These are phyloP conservation scores for Naegleria gruberi DNA, from an alignment of 208 protist genomes.

Conservation along the genomic window DNA sequence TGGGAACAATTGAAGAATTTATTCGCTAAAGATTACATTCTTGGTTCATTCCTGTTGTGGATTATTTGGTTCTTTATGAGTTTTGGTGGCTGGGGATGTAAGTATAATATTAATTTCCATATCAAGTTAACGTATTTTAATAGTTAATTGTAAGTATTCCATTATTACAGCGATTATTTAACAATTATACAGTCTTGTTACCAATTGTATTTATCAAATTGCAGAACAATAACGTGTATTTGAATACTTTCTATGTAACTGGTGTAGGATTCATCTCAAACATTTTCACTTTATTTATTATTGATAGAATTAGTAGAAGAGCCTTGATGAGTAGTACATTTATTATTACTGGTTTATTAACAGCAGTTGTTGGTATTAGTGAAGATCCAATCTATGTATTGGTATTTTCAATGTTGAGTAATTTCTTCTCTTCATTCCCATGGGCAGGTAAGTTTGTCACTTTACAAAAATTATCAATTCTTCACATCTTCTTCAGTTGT, in stretches of 20 bases:
- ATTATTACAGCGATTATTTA: no score
- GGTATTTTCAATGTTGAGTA: neutral
- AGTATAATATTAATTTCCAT: no score
- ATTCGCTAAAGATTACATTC: neutral
- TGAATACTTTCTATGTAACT: neutral
- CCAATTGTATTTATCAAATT: constrained; percentile 4
- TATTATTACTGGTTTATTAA: neutral
- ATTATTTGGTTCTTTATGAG: neutral
- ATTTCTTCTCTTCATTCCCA: neutral
- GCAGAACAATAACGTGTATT: neutral
- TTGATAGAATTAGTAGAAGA: neutral
- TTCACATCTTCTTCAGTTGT: neutral
- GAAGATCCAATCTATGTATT: neutral
- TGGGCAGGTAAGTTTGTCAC: neutral
- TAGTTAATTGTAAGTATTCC: no score
- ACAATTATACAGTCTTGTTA: no score
- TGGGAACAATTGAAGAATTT: neutral
- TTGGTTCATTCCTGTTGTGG: neutral
- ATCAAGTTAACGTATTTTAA: no score
- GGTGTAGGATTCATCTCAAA: neutral
- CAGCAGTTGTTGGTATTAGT: neutral
- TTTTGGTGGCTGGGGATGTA: constrained; percentile 15
- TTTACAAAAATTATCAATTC: no score
- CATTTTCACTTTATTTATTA: neutral
- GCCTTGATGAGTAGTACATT: neutral